Percentiles rank a stretch among this genome's conserved stretches.
Evolutionary conservation across 176 grass and related monocot genomes (phyloP).

Genomic region (Carex myosuroides): DNA sequence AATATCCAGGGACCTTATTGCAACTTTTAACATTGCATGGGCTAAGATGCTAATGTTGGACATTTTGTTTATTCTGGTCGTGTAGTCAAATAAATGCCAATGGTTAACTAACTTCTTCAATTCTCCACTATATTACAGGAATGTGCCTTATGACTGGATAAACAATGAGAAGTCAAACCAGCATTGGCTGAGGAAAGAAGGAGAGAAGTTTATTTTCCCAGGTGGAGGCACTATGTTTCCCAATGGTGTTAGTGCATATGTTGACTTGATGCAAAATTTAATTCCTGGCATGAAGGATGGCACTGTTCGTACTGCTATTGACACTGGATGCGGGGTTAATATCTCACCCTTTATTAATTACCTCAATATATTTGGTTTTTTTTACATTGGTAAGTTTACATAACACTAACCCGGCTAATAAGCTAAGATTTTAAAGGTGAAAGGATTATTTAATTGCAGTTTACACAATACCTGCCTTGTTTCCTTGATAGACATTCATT

Average conservation of each 20-base stretch:
- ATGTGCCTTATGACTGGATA: conserved; percentile 99
- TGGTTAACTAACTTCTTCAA: background rate
- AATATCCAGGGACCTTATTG: background rate
- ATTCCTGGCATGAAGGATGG: conserved; percentile 84
- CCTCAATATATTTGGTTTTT: background rate
- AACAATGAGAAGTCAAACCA: conserved; percentile 99
- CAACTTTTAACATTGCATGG: background rate
- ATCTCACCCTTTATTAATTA: background rate
- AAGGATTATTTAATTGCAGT: background rate
- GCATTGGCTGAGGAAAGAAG: conserved; percentile 88
- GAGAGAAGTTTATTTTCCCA: conserved; percentile 79
- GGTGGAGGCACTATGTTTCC: conserved; percentile 98
- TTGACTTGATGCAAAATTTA: conserved; percentile 51
- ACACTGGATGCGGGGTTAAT: conserved; percentile 84
- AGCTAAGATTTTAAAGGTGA: background rate
- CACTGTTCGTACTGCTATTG: conserved; percentile 70
- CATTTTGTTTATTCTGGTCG: background rate
- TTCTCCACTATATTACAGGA: conserved; percentile 29
- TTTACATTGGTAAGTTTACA: background rate
- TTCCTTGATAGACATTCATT: background rate
- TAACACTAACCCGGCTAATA: background rate
- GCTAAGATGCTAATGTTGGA: background rate
- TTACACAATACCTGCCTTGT: background rate
- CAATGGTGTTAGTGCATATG: conserved; percentile 74
- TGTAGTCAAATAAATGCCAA: background rate